These are phyloP conservation scores for Knufia petricola DNA, from an alignment of 2,329 filamentous ascomycete genomes.

Conservation along the genomic window DNA sequence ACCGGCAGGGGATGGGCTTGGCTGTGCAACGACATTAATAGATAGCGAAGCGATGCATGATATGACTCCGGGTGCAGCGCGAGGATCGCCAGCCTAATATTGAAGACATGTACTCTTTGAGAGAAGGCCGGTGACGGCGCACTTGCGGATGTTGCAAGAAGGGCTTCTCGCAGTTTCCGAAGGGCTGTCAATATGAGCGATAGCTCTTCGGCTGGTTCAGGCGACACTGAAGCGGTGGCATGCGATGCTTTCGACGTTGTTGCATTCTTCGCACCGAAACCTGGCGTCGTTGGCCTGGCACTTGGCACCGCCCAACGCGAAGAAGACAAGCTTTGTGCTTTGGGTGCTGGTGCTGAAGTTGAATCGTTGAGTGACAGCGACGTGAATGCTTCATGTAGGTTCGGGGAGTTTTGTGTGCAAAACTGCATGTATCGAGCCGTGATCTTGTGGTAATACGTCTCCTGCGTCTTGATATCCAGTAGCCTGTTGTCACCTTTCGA, in stretches of 20 bases:
- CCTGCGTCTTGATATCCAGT: slow-evolving; percentile 66
- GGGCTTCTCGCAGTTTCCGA: slow-evolving; percentile 82
- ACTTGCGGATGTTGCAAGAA: slow-evolving; percentile 60
- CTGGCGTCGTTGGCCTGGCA: slow-evolving; percentile 15
- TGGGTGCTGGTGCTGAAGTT: slow-evolving; percentile 30
- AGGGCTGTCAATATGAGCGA: slow-evolving; percentile 70
- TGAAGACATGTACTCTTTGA: slow-evolving; percentile 83
- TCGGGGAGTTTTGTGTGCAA: slow-evolving; percentile 64
- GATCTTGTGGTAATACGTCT: slow-evolving; percentile 78
- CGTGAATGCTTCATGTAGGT: slow-evolving; percentile 65
- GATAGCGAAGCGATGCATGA: slow-evolving; percentile 71
- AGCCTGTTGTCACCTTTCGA: slow-evolving; percentile 83
- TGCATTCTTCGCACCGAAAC: slow-evolving; percentile 14
- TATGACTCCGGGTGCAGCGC: slow-evolving; percentile 79
- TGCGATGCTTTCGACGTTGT: slow-evolving; percentile 9
- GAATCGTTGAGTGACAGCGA: slow-evolving; percentile 43
- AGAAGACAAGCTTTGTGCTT: slow-evolving; percentile 22
- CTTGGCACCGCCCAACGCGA: slow-evolving; percentile 7
- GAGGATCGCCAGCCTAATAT: slow-evolving; percentile 72
- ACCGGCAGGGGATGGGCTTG: slow-evolving; percentile 55
- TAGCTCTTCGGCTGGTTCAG: slow-evolving; percentile 50
- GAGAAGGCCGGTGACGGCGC: slow-evolving; percentile 66
- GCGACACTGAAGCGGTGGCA: slow-evolving; percentile 2
- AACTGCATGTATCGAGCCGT: slow-evolving; percentile 83
- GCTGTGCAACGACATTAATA: slow-evolving; percentile 62